These are phyloP conservation scores for Nymphaea colorata DNA, from an alignment of 164 flowering plant genomes.

Conservation along the genomic window DNA sequence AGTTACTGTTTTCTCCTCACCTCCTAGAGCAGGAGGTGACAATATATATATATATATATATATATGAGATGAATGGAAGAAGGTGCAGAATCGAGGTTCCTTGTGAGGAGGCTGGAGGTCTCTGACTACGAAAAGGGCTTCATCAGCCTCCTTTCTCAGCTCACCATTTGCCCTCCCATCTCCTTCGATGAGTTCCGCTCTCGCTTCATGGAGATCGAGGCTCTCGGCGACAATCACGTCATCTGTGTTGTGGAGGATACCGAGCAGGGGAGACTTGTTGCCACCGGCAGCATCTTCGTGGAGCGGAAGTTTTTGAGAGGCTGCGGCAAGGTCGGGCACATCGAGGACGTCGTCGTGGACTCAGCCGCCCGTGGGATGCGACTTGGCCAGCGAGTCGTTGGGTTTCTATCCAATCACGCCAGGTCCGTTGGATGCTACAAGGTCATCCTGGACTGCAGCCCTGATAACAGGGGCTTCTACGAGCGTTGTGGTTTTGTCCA, in stretches of 20 bases:
- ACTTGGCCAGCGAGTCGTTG: constrained; percentile 57
- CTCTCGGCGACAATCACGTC: constrained; percentile 55
- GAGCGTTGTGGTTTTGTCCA: constrained; percentile 75
- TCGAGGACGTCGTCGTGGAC: constrained; percentile 89
- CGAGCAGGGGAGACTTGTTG: constrained; percentile 36
- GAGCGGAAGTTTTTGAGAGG: constrained; percentile 75
- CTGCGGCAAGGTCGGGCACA: constrained; percentile 81
- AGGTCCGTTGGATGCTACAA: constrained; percentile 63
- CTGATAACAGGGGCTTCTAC: constrained; percentile 47
- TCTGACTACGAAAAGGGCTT: constrained; percentile 69
- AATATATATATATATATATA: too few species aligned
- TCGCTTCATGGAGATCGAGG: constrained; percentile 45
- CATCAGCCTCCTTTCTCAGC: constrained; percentile 54
- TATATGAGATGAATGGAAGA: not conserved
- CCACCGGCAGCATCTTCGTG: constrained; percentile 68
- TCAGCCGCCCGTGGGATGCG: constrained; percentile 48
- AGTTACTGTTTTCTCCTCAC: too few species aligned
- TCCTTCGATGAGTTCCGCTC: constrained; percentile 50
- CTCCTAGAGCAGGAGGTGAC: too few species aligned
- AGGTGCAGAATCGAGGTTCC: constrained; percentile 1
- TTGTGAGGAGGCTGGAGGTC: constrained; percentile 42
- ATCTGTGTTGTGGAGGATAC: constrained; percentile 76
- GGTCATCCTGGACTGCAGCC: constrained; percentile 76
- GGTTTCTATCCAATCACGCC: constrained; percentile 48
- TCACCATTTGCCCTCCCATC: constrained; percentile 48